Conservation (phyloP, 257 asterid species). For the Marsdenia floribunda region DNA sequence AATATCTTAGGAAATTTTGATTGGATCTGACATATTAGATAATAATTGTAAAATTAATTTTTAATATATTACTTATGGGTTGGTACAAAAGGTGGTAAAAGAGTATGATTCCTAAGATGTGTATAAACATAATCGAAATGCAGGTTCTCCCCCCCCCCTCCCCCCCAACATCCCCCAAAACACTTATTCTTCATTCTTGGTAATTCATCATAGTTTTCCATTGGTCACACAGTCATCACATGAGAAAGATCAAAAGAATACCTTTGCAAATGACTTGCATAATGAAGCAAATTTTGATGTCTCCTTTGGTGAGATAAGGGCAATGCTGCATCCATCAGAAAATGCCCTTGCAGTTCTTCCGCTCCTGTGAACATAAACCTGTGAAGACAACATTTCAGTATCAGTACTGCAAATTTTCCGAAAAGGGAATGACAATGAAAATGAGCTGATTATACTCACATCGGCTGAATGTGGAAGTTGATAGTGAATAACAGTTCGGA, state of each 20-base stretch:
- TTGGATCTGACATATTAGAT: background rate
- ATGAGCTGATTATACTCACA: conserved; percentile 30
- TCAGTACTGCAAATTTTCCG: background rate
- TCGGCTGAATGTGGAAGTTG: conserved; percentile 98
- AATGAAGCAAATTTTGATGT: conserved; percentile 83
- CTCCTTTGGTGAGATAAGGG: conserved; percentile 80
- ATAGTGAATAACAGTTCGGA: conserved; percentile 91
- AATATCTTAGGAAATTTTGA: background rate
- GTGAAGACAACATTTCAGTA: conserved; percentile 23
- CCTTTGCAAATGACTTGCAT: conserved; percentile 89
- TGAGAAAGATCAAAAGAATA: conserved; percentile 19
- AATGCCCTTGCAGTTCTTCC: conserved; percentile 99
- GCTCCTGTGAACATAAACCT: conserved; percentile 94
- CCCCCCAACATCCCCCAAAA: no score
- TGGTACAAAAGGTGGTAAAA: background rate
- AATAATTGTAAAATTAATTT: background rate
- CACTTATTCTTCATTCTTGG: background rate
- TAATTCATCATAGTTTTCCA: background rate
- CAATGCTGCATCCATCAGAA: conserved; percentile 94
- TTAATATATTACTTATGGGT: background rate
- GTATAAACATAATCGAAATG: background rate
- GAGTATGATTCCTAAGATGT: background rate
- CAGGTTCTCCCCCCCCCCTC: no score
- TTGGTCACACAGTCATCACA: conserved; percentile 2
- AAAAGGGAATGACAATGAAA: background rate